These are phyloP conservation scores for Achaetomium macrosporum DNA, from an alignment of 2,329 filamentous ascomycete genomes.

Conservation along the genomic window DNA sequence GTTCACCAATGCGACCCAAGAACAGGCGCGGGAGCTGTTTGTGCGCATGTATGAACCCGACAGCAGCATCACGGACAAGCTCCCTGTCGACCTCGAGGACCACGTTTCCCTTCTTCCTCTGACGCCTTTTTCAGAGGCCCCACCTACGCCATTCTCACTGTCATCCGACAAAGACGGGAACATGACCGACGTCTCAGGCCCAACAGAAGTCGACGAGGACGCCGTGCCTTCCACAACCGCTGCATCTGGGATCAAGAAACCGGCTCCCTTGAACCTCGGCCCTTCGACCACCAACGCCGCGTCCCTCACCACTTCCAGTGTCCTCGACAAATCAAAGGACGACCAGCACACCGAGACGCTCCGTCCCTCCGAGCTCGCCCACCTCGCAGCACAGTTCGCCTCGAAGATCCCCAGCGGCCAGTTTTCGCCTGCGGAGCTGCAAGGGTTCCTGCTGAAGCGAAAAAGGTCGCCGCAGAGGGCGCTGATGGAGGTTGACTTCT, in stretches of 20 bases:
- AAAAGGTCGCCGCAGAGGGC: constrained; percentile 54
- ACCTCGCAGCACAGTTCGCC: constrained; percentile 46
- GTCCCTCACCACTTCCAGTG: neutral
- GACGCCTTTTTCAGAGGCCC: constrained; percentile 6
- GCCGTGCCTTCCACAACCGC: neutral
- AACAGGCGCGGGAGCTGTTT: constrained; percentile 54
- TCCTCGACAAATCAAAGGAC: too few relatives aligned
- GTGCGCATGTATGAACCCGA: constrained; percentile 54
- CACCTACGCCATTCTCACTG: constrained; percentile 7
- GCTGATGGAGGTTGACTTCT: constrained; percentile 45
- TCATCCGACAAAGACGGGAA: constrained; percentile 5
- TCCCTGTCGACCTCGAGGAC: neutral
- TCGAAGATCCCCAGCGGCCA: constrained; percentile 44
- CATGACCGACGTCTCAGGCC: constrained; percentile 9
- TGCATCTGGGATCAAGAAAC: neutral
- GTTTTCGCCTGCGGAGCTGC: constrained; percentile 57
- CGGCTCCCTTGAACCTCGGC: neutral
- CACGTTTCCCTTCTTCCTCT: neutral
- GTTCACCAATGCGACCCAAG: constrained; percentile 46
- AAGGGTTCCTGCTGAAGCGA: constrained; percentile 58
- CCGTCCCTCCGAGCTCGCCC: constrained; percentile 21
- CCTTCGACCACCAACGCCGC: neutral
- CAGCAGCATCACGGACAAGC: constrained; percentile 19
- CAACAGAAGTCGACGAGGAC: constrained; percentile 8
- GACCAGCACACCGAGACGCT: neutral